These are phyloP conservation scores for Albifimbria verrucaria DNA, from an alignment of 2,329 filamentous ascomycete species.

Conservation along the genomic window DNA sequence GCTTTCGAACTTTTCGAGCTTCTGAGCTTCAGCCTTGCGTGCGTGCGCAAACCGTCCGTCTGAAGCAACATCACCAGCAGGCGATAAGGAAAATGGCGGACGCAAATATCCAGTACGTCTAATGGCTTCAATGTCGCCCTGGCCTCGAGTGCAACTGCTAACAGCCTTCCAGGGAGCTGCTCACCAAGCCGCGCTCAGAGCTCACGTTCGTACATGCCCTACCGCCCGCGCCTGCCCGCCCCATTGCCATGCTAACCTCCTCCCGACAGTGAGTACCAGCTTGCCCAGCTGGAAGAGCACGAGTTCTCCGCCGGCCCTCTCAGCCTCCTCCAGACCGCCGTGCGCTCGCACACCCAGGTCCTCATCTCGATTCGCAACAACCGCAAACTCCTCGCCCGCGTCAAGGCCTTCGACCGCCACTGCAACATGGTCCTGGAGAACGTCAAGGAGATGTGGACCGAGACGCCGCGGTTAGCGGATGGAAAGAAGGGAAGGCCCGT, in stretches of 20 bases:
- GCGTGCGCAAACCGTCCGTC: constrained; percentile 17
- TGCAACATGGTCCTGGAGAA: constrained; percentile 99
- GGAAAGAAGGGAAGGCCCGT: constrained; percentile 88
- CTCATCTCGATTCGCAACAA: constrained; percentile 98
- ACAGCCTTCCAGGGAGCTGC: constrained; percentile 65
- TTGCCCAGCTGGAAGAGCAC: constrained; percentile 64
- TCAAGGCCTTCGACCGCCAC: constrained; percentile 98
- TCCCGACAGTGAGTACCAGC: constrained; percentile 75
- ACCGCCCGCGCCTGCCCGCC: constrained; percentile 7
- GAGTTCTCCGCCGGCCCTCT: constrained; percentile 56
- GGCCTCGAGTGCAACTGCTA: constrained; percentile 16
- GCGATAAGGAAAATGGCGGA: constrained; percentile 51
- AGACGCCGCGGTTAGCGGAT: constrained; percentile 76
- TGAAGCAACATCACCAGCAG: constrained; percentile 11
- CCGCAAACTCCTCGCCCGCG: constrained; percentile 91
- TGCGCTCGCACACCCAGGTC: constrained; percentile 90
- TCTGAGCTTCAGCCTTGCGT: constrained; percentile 31
- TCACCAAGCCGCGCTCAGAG: constrained; percentile 83
- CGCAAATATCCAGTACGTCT: constrained; percentile 67
- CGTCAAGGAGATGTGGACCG: constrained; percentile 97
- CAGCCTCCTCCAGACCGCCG: constrained; percentile 94
- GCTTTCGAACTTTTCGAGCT: constrained; percentile 28
- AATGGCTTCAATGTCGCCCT: background rate
- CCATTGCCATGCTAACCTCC: constrained; percentile 14
- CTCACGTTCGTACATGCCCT: constrained; percentile 68